Conservation (phyloP, 2,329 filamentous ascomycete species). For the Colletotrichum liaoningense region DNA sequence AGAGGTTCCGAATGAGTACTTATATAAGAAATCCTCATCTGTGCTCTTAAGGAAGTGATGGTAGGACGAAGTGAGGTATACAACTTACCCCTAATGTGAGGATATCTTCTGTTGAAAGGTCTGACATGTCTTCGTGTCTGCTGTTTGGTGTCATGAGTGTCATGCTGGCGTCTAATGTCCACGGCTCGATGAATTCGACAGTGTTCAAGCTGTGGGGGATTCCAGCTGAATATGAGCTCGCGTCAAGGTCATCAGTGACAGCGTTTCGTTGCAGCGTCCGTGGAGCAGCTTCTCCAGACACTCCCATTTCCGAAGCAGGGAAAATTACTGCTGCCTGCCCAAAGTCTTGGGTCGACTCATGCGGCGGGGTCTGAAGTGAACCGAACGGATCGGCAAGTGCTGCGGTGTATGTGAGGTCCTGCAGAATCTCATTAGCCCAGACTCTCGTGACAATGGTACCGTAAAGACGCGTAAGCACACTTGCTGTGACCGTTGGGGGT, state of each 20-base stretch:
- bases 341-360: neutral
- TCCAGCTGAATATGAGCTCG: neutral
- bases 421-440: neutral
- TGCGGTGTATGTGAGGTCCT: neutral
- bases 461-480: neutral
- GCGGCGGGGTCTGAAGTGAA: neutral
- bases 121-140: neutral
- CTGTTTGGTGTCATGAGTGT: neutral
- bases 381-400: neutral
- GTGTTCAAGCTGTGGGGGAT: neutral
- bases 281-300: neutral
- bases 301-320: neutral
- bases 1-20: neutral
- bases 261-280: neutral
- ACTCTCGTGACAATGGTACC: neutral
- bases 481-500: neutral
- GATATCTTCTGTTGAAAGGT: neutral
- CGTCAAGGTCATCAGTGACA: neutral
- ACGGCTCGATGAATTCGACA: neutral
- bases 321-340: neutral
- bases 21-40: neutral
- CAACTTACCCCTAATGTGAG: neutral
- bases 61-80: neutral
- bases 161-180: neutral
- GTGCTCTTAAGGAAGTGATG: neutral